Conservation (phyloP, 768 basidiomycete genomes). For the Lactifluus volemus region DNA sequence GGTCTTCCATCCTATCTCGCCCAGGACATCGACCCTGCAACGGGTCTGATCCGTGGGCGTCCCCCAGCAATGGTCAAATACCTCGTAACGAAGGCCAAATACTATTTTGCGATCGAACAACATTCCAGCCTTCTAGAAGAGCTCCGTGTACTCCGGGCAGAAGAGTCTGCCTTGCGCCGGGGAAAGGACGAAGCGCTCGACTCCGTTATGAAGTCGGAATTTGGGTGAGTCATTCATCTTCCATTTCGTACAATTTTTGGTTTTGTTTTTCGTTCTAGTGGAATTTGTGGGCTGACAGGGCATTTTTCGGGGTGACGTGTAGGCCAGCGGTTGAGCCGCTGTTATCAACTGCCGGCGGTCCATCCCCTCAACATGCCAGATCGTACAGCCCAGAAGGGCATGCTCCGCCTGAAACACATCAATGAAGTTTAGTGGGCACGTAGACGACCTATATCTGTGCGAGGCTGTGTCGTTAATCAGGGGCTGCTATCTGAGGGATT, state of each 20-base stretch:
- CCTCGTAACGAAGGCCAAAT: slow-evolving; percentile 68
- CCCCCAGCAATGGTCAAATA: slow-evolving; percentile 67
- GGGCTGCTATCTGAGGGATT: neutral
- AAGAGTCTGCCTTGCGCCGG: slow-evolving; percentile 29
- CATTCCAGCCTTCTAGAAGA: slow-evolving; percentile 61
- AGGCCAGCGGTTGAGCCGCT: slow-evolving; percentile 12
- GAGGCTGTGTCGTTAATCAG: neutral
- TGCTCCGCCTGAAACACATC: slow-evolving; percentile 3
- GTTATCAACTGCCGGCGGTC: neutral
- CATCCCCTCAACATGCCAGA: neutral
- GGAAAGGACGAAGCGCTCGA: slow-evolving; percentile 24
- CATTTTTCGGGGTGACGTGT: neutral
- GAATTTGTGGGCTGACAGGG: neutral
- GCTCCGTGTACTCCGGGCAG: slow-evolving; percentile 43
- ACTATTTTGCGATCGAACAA: slow-evolving; percentile 57
- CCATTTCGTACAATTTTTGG: neutral
- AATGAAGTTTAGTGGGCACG: neutral
- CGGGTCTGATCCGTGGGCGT: slow-evolving; percentile 60
- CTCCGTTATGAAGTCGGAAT: slow-evolving; percentile 14
- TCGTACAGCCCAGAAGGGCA: slow-evolving; percentile 8
- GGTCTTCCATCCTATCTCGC: slow-evolving; percentile 47
- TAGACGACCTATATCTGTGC: neutral
- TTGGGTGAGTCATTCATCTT: slow-evolving; percentile 11
- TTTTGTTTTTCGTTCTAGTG: neutral
- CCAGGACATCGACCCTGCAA: slow-evolving; percentile 43